A percentile compares a stretch with the other conserved stretches of the same genome.
Conservation (phyloP, 2,329 filamentous ascomycete species). For the Emmonsiellopsis sp. region DNA sequence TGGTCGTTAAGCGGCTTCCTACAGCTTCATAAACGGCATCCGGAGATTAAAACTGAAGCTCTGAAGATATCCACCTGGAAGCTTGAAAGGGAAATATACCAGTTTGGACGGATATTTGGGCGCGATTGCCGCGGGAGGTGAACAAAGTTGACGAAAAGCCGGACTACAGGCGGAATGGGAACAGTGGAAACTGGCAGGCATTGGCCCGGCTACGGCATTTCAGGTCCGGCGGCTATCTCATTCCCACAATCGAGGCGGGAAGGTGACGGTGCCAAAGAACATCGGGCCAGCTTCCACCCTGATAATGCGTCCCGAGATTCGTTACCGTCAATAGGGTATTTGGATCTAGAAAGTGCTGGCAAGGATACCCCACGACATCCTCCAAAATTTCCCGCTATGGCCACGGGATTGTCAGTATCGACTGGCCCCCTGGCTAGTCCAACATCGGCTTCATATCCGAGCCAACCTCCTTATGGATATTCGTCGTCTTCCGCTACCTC, state of each 20-base stretch:
- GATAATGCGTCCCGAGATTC: constrained; percentile 24
- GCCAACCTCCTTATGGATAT: constrained; percentile 32
- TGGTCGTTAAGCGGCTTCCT: background rate
- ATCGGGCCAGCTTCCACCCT: background rate
- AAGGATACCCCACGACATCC: constrained; percentile 29
- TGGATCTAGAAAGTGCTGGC: constrained; percentile 25
- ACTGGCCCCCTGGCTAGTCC: constrained; percentile 33
- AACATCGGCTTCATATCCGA: constrained; percentile 32
- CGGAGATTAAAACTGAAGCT: background rate
- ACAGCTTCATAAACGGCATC: background rate
- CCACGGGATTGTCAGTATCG: constrained; percentile 24
- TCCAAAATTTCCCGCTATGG: constrained; percentile 22
- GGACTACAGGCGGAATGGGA: constrained; percentile 18
- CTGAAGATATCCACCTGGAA: background rate
- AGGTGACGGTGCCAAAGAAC: background rate
- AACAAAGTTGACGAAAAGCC: constrained; percentile 7
- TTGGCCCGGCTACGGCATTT: constrained; percentile 20
- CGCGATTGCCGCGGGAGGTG: constrained; percentile 6
- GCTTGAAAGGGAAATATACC: background rate
- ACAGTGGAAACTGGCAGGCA: constrained; percentile 30
- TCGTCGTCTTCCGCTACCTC: constrained; percentile 25
- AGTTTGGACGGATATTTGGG: background rate
- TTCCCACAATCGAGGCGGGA: constrained; percentile 6
- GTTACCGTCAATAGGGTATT: constrained; percentile 34
- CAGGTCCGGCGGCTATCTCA: constrained; percentile 3